Percentiles rank a stretch among this genome's conserved stretches.
These are phyloP conservation scores for Polysphondylium violaceum DNA, from an alignment of 78 protist genomes.

Conservation along the genomic window DNA sequence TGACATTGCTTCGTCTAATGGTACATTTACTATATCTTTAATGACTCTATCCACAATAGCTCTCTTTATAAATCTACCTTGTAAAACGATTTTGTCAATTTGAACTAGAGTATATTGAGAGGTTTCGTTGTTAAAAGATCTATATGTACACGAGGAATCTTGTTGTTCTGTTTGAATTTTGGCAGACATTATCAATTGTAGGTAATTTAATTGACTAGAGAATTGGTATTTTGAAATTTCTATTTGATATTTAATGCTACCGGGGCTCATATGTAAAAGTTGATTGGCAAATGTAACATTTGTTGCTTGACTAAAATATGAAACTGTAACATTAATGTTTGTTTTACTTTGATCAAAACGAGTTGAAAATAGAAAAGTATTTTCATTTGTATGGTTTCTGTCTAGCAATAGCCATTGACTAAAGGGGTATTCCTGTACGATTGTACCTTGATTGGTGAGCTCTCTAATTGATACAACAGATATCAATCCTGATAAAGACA, in stretches of 20 bases:
- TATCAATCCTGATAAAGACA: neutral
- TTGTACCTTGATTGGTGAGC: neutral
- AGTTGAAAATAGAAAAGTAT: no score
- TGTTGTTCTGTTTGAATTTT: neutral
- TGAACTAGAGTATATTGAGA: neutral
- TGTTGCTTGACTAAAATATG: neutral
- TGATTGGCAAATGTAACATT: neutral
- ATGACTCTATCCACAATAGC: neutral
- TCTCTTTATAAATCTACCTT: constrained; percentile 4
- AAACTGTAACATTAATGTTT: neutral
- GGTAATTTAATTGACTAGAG: neutral
- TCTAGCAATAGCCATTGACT: neutral
- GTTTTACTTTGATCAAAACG: neutral
- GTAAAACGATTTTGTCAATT: neutral
- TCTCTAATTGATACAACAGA: constrained; percentile 22
- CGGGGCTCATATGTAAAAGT: neutral
- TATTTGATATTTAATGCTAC: neutral
- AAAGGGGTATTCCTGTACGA: neutral
- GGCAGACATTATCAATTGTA: constrained; percentile 4
- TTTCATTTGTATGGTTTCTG: neutral
- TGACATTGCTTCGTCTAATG: neutral
- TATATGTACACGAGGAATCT: neutral
- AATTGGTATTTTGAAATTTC: neutral
- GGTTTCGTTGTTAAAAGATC: neutral
- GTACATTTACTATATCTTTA: neutral